Evolutionary conservation across 208 protist species (phyloP), one percentile per base, ranked within the genome.

Genomic region (Strigomonas oncopelti): DNA sequence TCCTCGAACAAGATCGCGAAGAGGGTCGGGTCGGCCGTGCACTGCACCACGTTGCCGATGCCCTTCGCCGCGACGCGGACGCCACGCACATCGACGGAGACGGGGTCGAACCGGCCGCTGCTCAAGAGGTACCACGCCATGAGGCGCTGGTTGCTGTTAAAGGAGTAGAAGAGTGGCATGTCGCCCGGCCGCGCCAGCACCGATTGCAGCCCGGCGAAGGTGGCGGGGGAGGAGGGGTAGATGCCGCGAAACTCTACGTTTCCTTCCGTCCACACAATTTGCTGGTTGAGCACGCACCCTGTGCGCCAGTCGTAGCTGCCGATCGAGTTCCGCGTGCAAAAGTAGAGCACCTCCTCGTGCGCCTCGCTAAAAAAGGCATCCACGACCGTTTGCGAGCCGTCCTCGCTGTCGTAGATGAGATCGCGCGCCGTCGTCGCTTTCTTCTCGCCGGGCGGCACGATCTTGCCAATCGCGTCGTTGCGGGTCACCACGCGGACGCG

Each of bases 311-410:
- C 89, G 67, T 94, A 94, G 25, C 69, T 81, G 36, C 84, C 83
- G 24, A 94, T 77, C 9, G 80, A 77, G 71, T 71, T 78, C 53
- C 78, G 75, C 20, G 82, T 87, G 13, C 84, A 84, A 65, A 94
- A 90, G 74, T 85, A 92, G 45, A 94, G 24, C 27, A 90, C 61
- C 54, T 88, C 89, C 72, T 85, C 80, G 25, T 85, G 68, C 52
- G 86, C 74, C 46, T 92, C 80, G 69, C 89, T 94, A 71, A 94
- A 94, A 59, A 82, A 81, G 48, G 76, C 82, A 72, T 94, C 89
- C 58, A 94, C 45, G 11, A 94, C 80, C 0, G 84, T 90, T 38
- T 77, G 66, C 58, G 72, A 66, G 29, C 82, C 85, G 29, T 89
- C 82, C 7, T 78, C 71, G 63, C 66, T 83, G 71, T 91, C 82